Conservation (phyloP, 2,329 filamentous ascomycete genomes). For the Diaporthe caulivora region DNA sequence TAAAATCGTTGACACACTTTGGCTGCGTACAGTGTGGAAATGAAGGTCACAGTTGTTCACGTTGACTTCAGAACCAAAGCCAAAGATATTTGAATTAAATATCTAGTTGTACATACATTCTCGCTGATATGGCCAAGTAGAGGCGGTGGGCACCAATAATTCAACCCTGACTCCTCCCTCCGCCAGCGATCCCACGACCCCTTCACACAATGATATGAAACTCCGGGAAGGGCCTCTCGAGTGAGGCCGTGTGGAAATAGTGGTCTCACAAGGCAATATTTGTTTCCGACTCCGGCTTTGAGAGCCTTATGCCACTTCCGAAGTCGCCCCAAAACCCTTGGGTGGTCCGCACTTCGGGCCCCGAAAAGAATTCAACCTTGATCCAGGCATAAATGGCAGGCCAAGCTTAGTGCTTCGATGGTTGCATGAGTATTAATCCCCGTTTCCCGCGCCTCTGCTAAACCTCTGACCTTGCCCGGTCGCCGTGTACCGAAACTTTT, state of each 20-base stretch:
- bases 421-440: too few species aligned
- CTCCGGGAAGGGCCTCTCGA: not conserved
- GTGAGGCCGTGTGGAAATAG: not conserved
- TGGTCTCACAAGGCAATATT: not conserved
- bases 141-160: not conserved
- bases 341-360: slow-evolving; percentile 9
- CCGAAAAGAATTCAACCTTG: not conserved
- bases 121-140: not conserved
- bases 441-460: not conserved
- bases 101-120: not conserved
- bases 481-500: slow-evolving; percentile 1
- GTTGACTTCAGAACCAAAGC: not conserved
- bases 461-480: not conserved
- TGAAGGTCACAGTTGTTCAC: too few species aligned
- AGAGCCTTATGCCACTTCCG: not conserved
- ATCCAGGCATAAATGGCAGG: not conserved
- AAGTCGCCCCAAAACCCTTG: too few species aligned
- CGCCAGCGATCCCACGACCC: not conserved
- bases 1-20: slow-evolving; percentile 1
- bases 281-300: not conserved
- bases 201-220: not conserved
- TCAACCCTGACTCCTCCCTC: not conserved
- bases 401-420: not conserved
- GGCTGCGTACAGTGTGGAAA: not conserved
- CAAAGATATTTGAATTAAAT: not conserved